These are phyloP conservation scores for Bolboschoenoplectus hybrid DNA, from an alignment of 202 grass and related monocot species.

Conservation along the genomic window DNA sequence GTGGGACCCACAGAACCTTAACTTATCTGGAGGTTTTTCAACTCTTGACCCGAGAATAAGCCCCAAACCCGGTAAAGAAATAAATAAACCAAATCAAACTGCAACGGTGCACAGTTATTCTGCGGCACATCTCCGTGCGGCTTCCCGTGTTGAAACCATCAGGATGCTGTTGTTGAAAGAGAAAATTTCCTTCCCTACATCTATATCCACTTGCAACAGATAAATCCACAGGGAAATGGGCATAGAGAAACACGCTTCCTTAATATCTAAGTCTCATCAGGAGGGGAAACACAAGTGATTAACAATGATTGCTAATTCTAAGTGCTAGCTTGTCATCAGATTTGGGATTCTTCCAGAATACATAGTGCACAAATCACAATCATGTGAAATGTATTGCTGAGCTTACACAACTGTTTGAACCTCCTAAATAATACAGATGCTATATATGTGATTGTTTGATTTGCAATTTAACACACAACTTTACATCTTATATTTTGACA, in stretches of 20 bases:
- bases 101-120: not conserved
- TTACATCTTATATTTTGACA: not conserved
- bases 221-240: not conserved
- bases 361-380: not conserved
- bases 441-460: not conserved
- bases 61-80: not conserved
- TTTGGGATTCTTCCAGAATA: slow-evolving; percentile 2
- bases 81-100: not conserved
- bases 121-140: slow-evolving; percentile 12
- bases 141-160: not conserved
- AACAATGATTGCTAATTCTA: slow-evolving; percentile 21
- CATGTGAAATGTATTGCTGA: not conserved
- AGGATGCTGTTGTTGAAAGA: not conserved
- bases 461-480: not conserved
- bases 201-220: not conserved
- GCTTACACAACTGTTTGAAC: not conserved
- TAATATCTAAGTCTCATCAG: slow-evolving; percentile 18
- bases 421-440: not conserved
- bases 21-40: not conserved
- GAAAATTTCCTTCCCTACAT: not conserved
- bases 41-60: not conserved
- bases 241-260: slow-evolving; percentile 6
- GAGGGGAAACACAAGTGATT: not conserved
- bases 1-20: slow-evolving; percentile 15
- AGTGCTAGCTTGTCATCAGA: slow-evolving; percentile 3